phyloP scores from a whole-genome alignment of 208 protist genomes.

The Vickermania ingenoplastis region DNA sequence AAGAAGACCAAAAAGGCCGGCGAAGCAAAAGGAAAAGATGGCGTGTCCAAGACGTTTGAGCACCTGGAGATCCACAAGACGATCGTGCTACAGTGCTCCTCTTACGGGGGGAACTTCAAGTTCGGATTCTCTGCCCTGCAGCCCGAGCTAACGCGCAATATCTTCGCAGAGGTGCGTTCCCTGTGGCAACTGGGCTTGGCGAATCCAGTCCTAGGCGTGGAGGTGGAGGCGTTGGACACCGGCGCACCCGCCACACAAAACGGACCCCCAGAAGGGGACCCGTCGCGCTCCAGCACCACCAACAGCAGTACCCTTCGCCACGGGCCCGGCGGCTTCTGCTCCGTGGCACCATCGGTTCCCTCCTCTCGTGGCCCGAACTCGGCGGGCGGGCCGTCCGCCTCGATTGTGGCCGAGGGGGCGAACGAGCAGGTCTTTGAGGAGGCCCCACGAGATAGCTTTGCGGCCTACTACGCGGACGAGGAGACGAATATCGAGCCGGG shows the following conservation, averaged over 20 bases:
- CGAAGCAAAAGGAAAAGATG: constrained; percentile 26
- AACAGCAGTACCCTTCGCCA: not conserved
- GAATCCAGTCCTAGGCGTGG: constrained; percentile 82
- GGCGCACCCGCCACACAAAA: not conserved
- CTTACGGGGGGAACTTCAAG: not conserved
- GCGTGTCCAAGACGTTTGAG: constrained; percentile 38
- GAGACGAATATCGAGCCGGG: constrained; percentile 32
- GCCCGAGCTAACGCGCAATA: constrained; percentile 3
- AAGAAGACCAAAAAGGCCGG: constrained; percentile 74
- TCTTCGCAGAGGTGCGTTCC: constrained; percentile 75
- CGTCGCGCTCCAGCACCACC: not conserved
- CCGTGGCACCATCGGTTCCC: not conserved
- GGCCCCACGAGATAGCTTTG: constrained; percentile 74
- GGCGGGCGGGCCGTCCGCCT: not conserved
- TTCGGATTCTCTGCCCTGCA: not conserved
- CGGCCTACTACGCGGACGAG: constrained; percentile 89
- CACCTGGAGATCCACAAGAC: constrained; percentile 27
- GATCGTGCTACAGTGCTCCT: not conserved
- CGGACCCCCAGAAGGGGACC: constrained; percentile 5
- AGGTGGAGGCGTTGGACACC: constrained; percentile 16
- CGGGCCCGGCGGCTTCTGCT: not conserved
- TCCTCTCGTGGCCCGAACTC: not conserved
- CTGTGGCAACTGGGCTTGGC: constrained; percentile 73
- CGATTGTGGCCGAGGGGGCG: not conserved
- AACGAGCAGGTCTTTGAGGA: constrained; percentile 63